Base-by-base conservation (phyloP, 192 early-diverging fungal species). In the Pilobolus umbonatus region DNA sequence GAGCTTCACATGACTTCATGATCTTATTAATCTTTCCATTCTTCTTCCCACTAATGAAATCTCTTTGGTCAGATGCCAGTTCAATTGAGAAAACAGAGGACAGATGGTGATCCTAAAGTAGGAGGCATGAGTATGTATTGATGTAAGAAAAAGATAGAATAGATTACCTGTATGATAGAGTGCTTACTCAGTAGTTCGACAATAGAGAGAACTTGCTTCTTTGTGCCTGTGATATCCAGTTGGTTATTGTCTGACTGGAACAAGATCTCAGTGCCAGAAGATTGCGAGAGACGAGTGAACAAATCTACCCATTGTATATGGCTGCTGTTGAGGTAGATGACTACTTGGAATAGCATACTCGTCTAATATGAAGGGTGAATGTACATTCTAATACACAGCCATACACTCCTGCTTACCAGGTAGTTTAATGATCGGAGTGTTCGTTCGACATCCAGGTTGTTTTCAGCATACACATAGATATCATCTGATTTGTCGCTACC, bases 11-110 rank as follows among this genome's bases (percentile, higher is more conserved):
- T 3, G 77, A 65, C 49, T 87, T 86, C 64, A 82, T 83, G 59
- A 91, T 91, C 57, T 86, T 81, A 73, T 91, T 91, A 66, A 91
- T 87, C 57, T 91, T 91, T 58, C 89, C 89, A 53, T 82, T 85
- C 67, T 89, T 88, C 73, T 88, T 90, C 40, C 89, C 89, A 52
- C 84, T 88, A 56, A 91, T 90, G 57, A 89, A 90, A 56, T 91
- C 88, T 22, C 80, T 69, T 64, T 90, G 86, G 57, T 88, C 88
- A 7, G 81, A 75, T 15, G 86, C 84, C 21, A 88, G 52, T 39
- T 90, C 88, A 15, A 91, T 61, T 45, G 83, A 85, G 45, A 91
- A 86, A 45, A 80, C 81, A 38, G 80, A 74, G 40, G 88, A 85
- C 10, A 80, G 65, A 36, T 84, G 81, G 24, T 64, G 39, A 12